Evolutionary conservation across 163 green algal species (phyloP), one percentile per base, ranked within the genome.

Genomic region (Volvox carteri): DNA sequence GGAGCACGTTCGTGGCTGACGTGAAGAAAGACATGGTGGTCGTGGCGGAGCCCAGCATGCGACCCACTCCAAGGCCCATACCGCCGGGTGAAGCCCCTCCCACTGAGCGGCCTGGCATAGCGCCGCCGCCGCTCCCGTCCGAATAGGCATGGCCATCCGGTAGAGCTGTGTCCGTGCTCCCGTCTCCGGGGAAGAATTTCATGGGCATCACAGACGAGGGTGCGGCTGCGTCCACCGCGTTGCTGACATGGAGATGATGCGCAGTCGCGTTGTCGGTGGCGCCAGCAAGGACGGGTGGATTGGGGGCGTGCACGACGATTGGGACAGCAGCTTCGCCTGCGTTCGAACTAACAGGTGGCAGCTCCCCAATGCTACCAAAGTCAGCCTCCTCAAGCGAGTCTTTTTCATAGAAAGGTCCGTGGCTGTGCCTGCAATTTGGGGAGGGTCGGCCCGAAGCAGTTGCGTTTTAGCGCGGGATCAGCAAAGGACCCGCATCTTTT

Each of bases 1-100:
- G 78, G 8, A 91, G 86, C 39, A 91, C 86, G 0, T 68, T 80
- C 2, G 86, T 62, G 21, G 86, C 86, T 23, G 46, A 83, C 48
- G 19, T 67, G 70, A 88, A 78, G 54, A 76, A 87, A 3, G 75
- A 81, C 44, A 90, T 72, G 6, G 54, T 56, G 23, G 50, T 42
- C n/a, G 67, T 81, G 33, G 81, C 68, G 2, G 67, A 44, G 12
- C 81, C 81, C 18, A 87, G 33, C 46, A 87, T 86, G 19, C 81
- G 81, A 30, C 81, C 67, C 30, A 87, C 42, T 9, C 56, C 78
- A 21, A 84, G 23, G 28, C 44, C 44, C 3, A 6, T 39, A 44
- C 72, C 73, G 39, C 21, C 39, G 23, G 62, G 6, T 46, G 62
- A 9, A 44, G 28, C 62, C 11, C 48, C 48, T 58, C 48, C 12